Evolutionary conservation across 1,284 basidiomycete species (phyloP).

Genomic region (Pseudozyma pruni): DNA sequence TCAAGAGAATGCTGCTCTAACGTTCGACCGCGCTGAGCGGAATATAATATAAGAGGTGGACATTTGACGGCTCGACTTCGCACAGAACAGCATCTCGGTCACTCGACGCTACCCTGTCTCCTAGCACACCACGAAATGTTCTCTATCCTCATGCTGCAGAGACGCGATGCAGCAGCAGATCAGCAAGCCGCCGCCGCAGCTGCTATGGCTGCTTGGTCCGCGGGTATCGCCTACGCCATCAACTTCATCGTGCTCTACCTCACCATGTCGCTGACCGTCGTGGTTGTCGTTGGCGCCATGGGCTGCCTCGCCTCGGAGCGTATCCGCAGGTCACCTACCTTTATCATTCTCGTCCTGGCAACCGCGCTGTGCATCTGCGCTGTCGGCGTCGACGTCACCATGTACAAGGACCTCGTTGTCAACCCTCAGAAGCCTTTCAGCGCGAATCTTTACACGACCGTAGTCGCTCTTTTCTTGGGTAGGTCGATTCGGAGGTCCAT

Average conservation of each 20-base stretch:
- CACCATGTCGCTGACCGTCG: slow-evolving; percentile 16
- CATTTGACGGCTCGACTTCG: no score
- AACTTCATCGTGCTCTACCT: slow-evolving; percentile 32
- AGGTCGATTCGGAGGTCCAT: no score
- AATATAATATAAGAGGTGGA: no score
- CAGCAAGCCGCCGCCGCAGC: slow-evolving; percentile 21
- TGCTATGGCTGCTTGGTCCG: slow-evolving; percentile 33
- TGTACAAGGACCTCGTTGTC: slow-evolving; percentile 27
- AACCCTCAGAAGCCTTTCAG: slow-evolving; percentile 17
- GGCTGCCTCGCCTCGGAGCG: slow-evolving; percentile 18
- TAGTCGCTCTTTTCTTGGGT: slow-evolving; percentile 21
- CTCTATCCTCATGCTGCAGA: background rate
- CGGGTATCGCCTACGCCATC: slow-evolving; percentile 38
- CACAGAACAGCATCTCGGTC: no score
- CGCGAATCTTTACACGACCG: slow-evolving; percentile 16
- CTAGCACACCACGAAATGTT: background rate
- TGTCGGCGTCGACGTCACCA: slow-evolving; percentile 11
- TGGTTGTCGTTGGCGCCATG: slow-evolving; percentile 23
- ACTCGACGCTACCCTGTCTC: no score
- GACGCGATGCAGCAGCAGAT: slow-evolving; percentile 13
- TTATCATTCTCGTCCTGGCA: slow-evolving; percentile 11
- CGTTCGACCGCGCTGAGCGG: no score
- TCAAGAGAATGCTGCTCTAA: no score
- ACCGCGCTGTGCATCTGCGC: slow-evolving; percentile 14
- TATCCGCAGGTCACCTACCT: slow-evolving; percentile 21